Base-by-base conservation (phyloP, 352 stramenopile species). In the Globisporangium parvum region DNA sequence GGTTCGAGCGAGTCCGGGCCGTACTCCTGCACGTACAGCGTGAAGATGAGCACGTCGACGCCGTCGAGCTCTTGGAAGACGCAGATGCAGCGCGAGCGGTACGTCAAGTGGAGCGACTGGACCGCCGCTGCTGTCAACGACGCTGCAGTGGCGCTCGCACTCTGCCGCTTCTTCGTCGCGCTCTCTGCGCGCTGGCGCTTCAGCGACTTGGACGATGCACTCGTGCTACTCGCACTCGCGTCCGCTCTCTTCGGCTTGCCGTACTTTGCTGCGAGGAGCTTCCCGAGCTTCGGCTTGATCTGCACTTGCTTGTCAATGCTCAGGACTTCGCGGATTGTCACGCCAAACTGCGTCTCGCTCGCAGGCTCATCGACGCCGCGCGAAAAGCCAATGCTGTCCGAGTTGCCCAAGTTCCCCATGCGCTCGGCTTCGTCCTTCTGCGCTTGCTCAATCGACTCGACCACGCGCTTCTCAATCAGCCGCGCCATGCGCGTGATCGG, bases 1-100 rank as follows among this genome's bases (percentile, higher is more conserved):
- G 85, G 83, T 2, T 75, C 56, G 5, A 91, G 62, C 26, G 79
- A 90, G 42, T 88, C 70, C 0, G 81, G 77, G 0, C 80, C 79
- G 55, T 93, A 96, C 51, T 96, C 87, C 69, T 96, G 85, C 9
- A 96, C 85, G 57, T 95, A 96, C 41, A 96, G 55, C 47, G 85
- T 92, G 59, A 96, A 96, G 47, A 96, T 91, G 15, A 93, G 56
- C 6, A 96, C 85, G 65, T 96, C 87, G 4, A 93, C 82, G 20
- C 87, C 85, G 54, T 95, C 83, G 26, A 93, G 70, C 59, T 93
- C 82, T 69, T 96, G 87, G 55, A 96, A 96, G 23, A 96, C 83
- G 39, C 81, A 94, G 57, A 96, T 94, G 51, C 85, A 94, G n/a
- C 83, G 83, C 12, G 85, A 92, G 6, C 83, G 75, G 64, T 95